Conservation (phyloP, 2,329 filamentous ascomycete genomes). For the Xylariaceae sp. region DNA sequence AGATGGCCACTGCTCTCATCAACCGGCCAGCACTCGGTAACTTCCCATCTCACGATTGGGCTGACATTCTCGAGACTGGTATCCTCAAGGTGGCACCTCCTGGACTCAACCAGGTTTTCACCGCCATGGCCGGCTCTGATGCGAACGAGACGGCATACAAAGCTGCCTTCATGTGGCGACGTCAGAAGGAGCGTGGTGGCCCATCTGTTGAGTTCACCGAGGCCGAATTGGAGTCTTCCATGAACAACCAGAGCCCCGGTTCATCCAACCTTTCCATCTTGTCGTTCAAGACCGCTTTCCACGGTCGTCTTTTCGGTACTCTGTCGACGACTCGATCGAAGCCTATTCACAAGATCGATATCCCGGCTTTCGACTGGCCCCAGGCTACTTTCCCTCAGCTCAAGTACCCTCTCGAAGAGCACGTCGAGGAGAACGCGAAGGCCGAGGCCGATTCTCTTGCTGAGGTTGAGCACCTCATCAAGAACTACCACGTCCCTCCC, state of each 20-base stretch:
- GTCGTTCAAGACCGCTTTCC: conserved; percentile 83
- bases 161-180: conserved; percentile 89
- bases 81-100: conserved; percentile 78
- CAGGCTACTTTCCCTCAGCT: conserved; percentile 79
- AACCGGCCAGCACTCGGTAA: conserved; percentile 87
- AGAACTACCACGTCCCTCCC: conserved; percentile 71
- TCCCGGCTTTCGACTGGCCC: conserved; percentile 92
- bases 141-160: conserved; percentile 95
- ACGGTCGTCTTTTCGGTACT: conserved; percentile 82
- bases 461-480: conserved; percentile 78
- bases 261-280: conserved; percentile 76
- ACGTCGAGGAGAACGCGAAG: conserved; percentile 72
- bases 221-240: conserved; percentile 67
- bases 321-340: conserved; percentile 88
- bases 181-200: conserved; percentile 75
- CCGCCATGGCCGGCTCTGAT: conserved; percentile 81
- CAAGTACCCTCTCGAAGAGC: conserved; percentile 80
- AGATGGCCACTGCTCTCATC: conserved; percentile 76
- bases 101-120: conserved; percentile 84
- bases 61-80: conserved; percentile 69
- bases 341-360: conserved; percentile 91
- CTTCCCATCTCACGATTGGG: conserved; percentile 85
- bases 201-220: conserved; percentile 70
- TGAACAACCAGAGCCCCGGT: conserved; percentile 76
- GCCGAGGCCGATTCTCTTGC: conserved; percentile 76